Evolutionary conservation across 345 rosid genomes (phyloP), one percentile per base, ranked within the genome.

Genomic region (Stellera chamaejasme): DNA sequence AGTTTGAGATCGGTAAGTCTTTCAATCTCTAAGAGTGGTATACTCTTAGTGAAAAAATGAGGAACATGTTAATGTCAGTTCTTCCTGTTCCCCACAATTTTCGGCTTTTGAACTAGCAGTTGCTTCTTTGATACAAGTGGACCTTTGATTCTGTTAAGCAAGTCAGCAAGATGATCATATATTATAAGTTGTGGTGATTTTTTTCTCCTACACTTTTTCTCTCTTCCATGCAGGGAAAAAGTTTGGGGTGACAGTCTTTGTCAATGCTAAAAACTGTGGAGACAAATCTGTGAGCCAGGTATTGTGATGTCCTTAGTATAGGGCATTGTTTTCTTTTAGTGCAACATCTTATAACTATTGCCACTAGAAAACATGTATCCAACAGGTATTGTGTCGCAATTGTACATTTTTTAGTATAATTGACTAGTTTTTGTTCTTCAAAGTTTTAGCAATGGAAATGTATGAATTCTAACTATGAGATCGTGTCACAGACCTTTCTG

Each of bases 161-260:
- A n/a, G n/a, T n/a, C 39, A 32, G 39, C 7, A 7, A 32, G 39
- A 32, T 32, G 39, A 32, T 32, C 7, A 7, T 32, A 32, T 32
- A 32, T 3, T 7, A 32, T 32, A 4, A 7, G 7, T 32, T 32
- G 39, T 32, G 39, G 39, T 32, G 39, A 32, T 32, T 32, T 32
- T n/a, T 32, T 32, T 32, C 39, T 32, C 39, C 7, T 32, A 32
- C 5, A 7, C 39, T 32, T 32, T 4, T 5, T 52, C 47, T 50
- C 10, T 52, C 13, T 11, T 45, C 26, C 13, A 52, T 41, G 10
- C 78, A 91, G 96, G 81, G 15, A 74, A 77, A 54, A 77, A 69
- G 26, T 91, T 85, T 65, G 95, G 98, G 48, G 68, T 88, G 36
- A 82, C 95, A 11, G 95, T 88, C 43, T 91, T 88, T 56, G 72